Evolutionary conservation across 768 basidiomycete genomes (phyloP).

Genomic region (Mycena galericulata): DNA sequence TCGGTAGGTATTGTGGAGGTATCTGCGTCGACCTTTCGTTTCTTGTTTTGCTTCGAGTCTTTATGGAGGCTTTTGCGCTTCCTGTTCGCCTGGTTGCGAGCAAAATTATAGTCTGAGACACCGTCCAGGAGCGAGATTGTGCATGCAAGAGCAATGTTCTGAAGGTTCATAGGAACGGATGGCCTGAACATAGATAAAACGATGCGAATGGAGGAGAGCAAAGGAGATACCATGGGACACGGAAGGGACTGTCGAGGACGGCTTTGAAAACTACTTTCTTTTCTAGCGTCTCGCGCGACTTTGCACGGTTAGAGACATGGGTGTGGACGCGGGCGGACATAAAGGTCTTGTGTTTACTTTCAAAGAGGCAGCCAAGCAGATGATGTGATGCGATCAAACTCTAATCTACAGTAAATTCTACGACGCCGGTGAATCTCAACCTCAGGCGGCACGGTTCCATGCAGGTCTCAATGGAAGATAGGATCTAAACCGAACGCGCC

Average conservation of each 20-base stretch:
- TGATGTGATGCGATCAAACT: too few relatives aligned
- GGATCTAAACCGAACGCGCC: too few relatives aligned
- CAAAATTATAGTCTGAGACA: constrained; percentile 56
- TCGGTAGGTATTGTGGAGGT: background rate
- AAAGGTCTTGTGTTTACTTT: background rate
- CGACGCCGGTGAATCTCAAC: too few relatives aligned
- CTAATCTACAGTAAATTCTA: too few relatives aligned
- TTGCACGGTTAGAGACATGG: constrained; percentile 74
- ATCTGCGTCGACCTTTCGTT: constrained; percentile 31
- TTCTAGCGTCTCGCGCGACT: constrained; percentile 57
- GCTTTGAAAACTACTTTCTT: constrained; percentile 76
- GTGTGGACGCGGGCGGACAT: constrained; percentile 70
- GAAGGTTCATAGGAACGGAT: constrained; percentile 68
- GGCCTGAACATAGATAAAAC: constrained; percentile 60
- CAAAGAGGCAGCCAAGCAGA: background rate
- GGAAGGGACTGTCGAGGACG: constrained; percentile 80
- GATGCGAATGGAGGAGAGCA: constrained; percentile 23
- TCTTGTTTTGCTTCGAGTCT: constrained; percentile 37
- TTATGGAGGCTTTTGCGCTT: constrained; percentile 54
- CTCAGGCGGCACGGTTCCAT: too few relatives aligned
- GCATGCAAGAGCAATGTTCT: constrained; percentile 68
- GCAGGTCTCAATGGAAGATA: too few relatives aligned
- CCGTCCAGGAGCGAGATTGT: constrained; percentile 64
- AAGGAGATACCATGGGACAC: constrained; percentile 68
- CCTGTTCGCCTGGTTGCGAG: constrained; percentile 44